Evolutionary conservation across 2,329 filamentous ascomycete genomes (phyloP).

Genomic region (Huntiella savannae): DNA sequence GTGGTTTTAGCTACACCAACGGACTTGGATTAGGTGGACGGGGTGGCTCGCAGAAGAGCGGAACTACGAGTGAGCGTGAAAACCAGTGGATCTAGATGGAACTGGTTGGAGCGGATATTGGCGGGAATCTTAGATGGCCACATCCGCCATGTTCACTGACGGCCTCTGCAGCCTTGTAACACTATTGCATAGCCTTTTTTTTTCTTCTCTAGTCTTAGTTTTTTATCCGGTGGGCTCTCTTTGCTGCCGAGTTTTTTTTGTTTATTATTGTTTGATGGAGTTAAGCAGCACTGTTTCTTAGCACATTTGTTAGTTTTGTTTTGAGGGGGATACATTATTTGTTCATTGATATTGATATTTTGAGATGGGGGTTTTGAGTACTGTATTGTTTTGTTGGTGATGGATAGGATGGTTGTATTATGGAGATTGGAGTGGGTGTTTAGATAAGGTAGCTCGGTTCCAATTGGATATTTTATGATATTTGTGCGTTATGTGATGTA

Average conservation of each 20-base stretch:
- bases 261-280: neutral
- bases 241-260: neutral
- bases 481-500: too few relatives aligned
- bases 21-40: slow-evolving; percentile 6
- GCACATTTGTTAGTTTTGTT: too few relatives aligned
- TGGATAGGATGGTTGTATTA: too few relatives aligned
- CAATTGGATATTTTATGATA: too few relatives aligned
- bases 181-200: slow-evolving; percentile 11
- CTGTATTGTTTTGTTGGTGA: too few relatives aligned
- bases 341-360: neutral
- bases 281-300: neutral
- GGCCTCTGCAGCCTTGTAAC: slow-evolving; percentile 10
- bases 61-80: slow-evolving; percentile 15
- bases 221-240: slow-evolving; percentile 4
- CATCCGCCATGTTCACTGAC: slow-evolving; percentile 10
- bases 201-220: slow-evolving; percentile 12
- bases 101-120: slow-evolving; percentile 6
- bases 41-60: neutral
- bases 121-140: neutral
- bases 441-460: too few relatives aligned
- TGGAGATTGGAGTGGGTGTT: too few relatives aligned
- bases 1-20: slow-evolving; percentile 6
- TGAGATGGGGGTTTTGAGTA: too few relatives aligned
- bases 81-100: slow-evolving; percentile 22
- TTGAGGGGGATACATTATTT: neutral